Conservation (phyloP, 1,284 basidiomycete genomes). For the Takashimella koratensis region DNA sequence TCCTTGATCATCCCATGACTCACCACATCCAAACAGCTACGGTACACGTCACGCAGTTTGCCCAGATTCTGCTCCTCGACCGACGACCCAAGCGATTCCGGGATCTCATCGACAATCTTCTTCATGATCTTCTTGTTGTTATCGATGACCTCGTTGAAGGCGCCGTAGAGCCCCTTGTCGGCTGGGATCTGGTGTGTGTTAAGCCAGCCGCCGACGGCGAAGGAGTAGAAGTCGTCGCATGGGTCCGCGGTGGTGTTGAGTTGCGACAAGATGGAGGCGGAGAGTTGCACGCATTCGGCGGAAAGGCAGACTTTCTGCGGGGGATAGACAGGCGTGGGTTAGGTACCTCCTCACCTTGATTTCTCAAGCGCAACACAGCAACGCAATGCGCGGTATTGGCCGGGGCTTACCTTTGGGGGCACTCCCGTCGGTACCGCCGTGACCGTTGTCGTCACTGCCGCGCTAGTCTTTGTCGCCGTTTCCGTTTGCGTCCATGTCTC, state of each 20-base stretch:
- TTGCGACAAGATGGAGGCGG: constrained; percentile 74
- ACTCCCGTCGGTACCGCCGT: constrained; percentile 40
- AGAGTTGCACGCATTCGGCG: constrained; percentile 74
- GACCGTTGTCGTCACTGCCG: constrained; percentile 47
- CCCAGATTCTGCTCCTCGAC: constrained; percentile 65
- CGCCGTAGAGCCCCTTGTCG: constrained; percentile 64
- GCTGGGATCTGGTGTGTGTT: constrained; percentile 74
- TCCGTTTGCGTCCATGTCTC: constrained; percentile 32
- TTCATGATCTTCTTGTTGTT: constrained; percentile 51
- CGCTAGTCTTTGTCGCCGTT: constrained; percentile 34
- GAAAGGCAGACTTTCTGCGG: constrained; percentile 66
- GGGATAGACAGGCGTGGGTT: constrained; percentile 5
- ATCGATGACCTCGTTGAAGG: constrained; percentile 49
- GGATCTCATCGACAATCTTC: constrained; percentile 47
- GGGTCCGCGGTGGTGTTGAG: constrained; percentile 82
- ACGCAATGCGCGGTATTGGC: no score
- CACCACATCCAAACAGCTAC: constrained; percentile 74
- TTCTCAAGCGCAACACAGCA: no score
- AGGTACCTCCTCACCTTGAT: constrained; percentile 8
- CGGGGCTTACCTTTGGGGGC: constrained; percentile 28
- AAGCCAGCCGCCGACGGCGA: constrained; percentile 78
- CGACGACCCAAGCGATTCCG: constrained; percentile 12
- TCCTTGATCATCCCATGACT: no score
- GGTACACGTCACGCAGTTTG: constrained; percentile 77
- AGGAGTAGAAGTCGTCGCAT: constrained; percentile 93